Percentiles rank a stretch among this genome's conserved stretches.
These are phyloP conservation scores for Curvularia eragrostidis DNA, from an alignment of 2,329 filamentous ascomycete genomes.

Conservation along the genomic window DNA sequence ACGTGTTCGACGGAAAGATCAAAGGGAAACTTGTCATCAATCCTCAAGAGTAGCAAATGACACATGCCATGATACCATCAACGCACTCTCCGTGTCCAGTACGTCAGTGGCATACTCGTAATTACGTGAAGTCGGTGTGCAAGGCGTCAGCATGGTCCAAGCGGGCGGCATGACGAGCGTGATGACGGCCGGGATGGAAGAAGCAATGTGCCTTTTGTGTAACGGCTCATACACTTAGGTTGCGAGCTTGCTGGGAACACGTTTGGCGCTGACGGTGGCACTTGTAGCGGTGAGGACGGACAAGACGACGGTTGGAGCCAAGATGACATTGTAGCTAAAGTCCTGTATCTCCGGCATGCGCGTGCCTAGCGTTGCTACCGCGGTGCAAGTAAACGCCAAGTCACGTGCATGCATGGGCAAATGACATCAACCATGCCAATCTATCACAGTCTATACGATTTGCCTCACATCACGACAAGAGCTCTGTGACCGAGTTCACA, in stretches of 20 bases:
- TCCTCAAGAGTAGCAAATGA: constrained; percentile 30
- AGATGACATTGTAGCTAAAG: background rate
- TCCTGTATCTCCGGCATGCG: background rate
- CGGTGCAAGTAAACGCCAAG: constrained; percentile 15
- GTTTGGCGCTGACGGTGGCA: background rate
- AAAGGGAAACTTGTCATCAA: constrained; percentile 34
- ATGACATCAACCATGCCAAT: constrained; percentile 13
- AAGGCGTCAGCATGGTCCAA: constrained; percentile 5
- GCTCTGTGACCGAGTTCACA: background rate
- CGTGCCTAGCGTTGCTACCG: background rate
- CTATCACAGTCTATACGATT: background rate
- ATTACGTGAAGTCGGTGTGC: background rate
- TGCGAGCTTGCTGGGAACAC: background rate
- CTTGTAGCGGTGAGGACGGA: constrained; percentile 7
- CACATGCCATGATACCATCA: background rate
- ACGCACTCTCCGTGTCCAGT: background rate
- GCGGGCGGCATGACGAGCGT: background rate
- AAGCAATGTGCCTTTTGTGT: constrained; percentile 1
- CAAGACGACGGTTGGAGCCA: background rate
- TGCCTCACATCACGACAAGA: background rate
- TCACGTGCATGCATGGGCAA: constrained; percentile 12
- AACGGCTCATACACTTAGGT: background rate
- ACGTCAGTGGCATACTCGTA: background rate
- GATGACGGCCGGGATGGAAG: background rate
- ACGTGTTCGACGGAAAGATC: constrained; percentile 33